A percentile compares a stretch with the other conserved stretches of the same genome.
These are phyloP conservation scores for Limonium bicolor DNA, from an alignment of 148 eudicot genomes.

Conservation along the genomic window DNA sequence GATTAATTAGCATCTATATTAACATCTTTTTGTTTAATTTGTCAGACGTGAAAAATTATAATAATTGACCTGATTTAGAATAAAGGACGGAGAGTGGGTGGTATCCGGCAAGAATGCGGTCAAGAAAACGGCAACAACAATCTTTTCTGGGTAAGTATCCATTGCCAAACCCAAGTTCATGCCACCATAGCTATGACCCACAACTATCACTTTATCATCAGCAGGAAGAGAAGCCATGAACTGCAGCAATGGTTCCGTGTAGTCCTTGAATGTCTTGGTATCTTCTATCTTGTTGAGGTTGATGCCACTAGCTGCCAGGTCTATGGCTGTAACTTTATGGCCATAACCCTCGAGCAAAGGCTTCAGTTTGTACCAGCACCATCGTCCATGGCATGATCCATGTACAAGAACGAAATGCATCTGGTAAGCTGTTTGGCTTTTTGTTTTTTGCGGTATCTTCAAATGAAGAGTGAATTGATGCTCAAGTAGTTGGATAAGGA, in stretches of 20 bases:
- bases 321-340: constrained; percentile 13
- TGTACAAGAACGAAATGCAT: constrained; percentile 20
- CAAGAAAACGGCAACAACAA: constrained; percentile 13
- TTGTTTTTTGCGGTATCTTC: too few species aligned
- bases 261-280: constrained; percentile 8
- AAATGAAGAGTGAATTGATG: too few species aligned
- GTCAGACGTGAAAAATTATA: background rate
- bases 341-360: constrained; percentile 15
- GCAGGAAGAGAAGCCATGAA: constrained; percentile 11
- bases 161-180: constrained; percentile 15
- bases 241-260: constrained; percentile 16
- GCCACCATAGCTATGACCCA: constrained; percentile 22
- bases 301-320: constrained; percentile 16
- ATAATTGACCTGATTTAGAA: constrained; percentile 22
- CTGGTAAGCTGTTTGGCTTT: background rate
- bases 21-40: background rate
- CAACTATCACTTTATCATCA: constrained; percentile 12
- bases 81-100: constrained; percentile 12
- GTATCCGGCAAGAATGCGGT: constrained; percentile 20
- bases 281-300: constrained; percentile 10
- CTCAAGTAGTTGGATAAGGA: too few species aligned
- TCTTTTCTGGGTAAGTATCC: constrained; percentile 13
- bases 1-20: background rate
- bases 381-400: constrained; percentile 17
- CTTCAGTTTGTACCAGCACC: constrained; percentile 23